These are phyloP conservation scores for Yamadazyma taylorii DNA, from an alignment of 1,139 yeast genomes.

Conservation along the genomic window DNA sequence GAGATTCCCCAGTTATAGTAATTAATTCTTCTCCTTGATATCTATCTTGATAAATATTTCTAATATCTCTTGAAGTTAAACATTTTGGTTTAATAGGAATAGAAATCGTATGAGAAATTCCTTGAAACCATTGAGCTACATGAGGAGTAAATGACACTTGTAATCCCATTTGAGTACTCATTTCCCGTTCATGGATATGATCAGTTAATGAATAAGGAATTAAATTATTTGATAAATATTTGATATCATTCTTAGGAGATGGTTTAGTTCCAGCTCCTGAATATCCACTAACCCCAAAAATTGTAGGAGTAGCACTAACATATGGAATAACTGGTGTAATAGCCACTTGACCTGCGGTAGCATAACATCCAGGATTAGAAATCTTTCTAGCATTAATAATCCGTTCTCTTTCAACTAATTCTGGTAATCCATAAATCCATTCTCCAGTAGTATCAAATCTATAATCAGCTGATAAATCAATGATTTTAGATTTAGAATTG, in stretches of 20 bases:
- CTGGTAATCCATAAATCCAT: slow-evolving; percentile 95
- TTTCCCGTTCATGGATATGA: slow-evolving; percentile 94
- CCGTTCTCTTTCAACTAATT: slow-evolving; percentile 60
- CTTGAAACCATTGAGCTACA: slow-evolving; percentile 99
- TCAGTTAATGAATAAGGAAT: slow-evolving; percentile 96
- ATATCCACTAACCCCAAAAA: slow-evolving; percentile 96
- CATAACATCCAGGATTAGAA: slow-evolving; percentile 98
- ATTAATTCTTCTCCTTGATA: slow-evolving; percentile 87
- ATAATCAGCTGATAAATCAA: slow-evolving; percentile 94
- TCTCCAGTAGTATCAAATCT: slow-evolving; percentile 84
- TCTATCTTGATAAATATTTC: slow-evolving; percentile 83
- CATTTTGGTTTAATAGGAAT: slow-evolving; percentile 76
- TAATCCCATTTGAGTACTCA: slow-evolving; percentile 73
- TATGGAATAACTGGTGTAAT: slow-evolving; percentile 77
- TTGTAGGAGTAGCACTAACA: slow-evolving; percentile 68
- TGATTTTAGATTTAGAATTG: slow-evolving; percentile 66
- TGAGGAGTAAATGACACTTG: slow-evolving; percentile 93
- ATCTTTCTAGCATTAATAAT: slow-evolving; percentile 80
- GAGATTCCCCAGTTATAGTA: slow-evolving; percentile 85
- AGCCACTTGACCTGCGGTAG: slow-evolving; percentile 95
- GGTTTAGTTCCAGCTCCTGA: slow-evolving; percentile 99
- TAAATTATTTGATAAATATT: slow-evolving; percentile 72
- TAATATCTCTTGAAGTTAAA: slow-evolving; percentile 76
- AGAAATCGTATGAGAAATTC: slow-evolving; percentile 87
- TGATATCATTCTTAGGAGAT: slow-evolving; percentile 87